These are phyloP conservation scores for Berkeleyomyces rouxiae DNA, from an alignment of 2,329 filamentous ascomycete species.

Conservation along the genomic window DNA sequence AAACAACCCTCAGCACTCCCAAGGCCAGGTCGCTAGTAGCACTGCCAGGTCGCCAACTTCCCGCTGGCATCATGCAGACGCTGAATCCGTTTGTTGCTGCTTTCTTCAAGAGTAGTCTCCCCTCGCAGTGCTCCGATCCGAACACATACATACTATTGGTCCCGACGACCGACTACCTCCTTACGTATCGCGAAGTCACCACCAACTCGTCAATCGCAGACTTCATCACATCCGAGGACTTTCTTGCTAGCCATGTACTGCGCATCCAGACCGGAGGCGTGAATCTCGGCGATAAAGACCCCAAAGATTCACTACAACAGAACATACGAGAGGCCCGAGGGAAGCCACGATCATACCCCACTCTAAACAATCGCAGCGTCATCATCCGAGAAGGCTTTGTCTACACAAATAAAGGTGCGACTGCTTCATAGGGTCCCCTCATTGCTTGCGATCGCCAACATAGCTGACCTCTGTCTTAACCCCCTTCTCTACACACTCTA, in stretches of 20 bases:
- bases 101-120: constrained; percentile 94
- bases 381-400: constrained; percentile 86
- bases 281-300: constrained; percentile 38
- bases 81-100: constrained; percentile 96
- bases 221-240: constrained; percentile 78
- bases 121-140: constrained; percentile 76
- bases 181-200: constrained; percentile 77
- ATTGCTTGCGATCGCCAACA: background rate
- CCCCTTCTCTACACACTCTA: constrained; percentile 21
- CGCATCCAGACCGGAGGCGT: constrained; percentile 49
- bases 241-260: constrained; percentile 90
- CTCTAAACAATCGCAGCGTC: constrained; percentile 80
- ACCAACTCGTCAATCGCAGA: constrained; percentile 58
- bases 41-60: background rate
- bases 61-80: constrained; percentile 56
- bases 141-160: constrained; percentile 90
- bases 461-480: background rate
- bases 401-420: constrained; percentile 86
- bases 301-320: constrained; percentile 22
- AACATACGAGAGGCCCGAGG: constrained; percentile 72
- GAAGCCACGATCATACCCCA: constrained; percentile 88
- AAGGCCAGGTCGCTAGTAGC: background rate
- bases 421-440: background rate
- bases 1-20: background rate
- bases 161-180: constrained; percentile 78